Evolutionary conservation across 106 monocot genomes (phyloP), one percentile per base, ranked within the genome.

Genomic region (Agapanthus africanus): DNA sequence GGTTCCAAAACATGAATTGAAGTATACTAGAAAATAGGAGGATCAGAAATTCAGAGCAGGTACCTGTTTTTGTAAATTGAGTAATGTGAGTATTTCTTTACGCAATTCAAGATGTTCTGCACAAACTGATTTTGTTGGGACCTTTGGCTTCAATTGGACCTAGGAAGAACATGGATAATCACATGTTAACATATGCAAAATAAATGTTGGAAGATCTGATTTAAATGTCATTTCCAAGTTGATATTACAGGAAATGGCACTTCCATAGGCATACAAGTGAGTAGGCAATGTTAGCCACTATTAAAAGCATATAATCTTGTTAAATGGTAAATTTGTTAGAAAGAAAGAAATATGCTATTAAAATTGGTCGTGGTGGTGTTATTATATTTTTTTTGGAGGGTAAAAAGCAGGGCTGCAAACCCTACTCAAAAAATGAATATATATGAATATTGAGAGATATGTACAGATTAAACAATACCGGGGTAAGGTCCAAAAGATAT

Each of bases 61-160:
- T 68, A 97, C 88, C 88, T 99, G 99, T 54, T 99, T 99, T 65
- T 99, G 99, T 71, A 99, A 75, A 77, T 90, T 84, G 32, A 99
- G 90, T 37, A 99, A 47, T n/a, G 99, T 82, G 23, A 92, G 77
- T 67, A 99, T 93, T 69, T 99, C 99, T 71, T 87, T 99, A 41
- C 92, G 82, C 22, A 99, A 76, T 62, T 99, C 99, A 67, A 99
- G 82, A 87, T 99, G 92, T 77, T 99, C 91, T 70, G 80, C 74
- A 71, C 92, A 99, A 59, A 99, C 92, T 39, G 89, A 74, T 83
- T 90, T 99, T 27, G 99, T 99, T 39, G 99, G 90, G 36, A 99
- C 99, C 57, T 87, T 99, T 38, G 99, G 99, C 71, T 99, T 99
- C 67, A 93, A 46, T 74, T 84, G 80, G 54, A 95, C 88, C 95